Evolutionary conservation across 2,329 filamentous ascomycete species (phyloP), one percentile per base, ranked within the genome.

Genomic region (Aspergillus spinulosporus): DNA sequence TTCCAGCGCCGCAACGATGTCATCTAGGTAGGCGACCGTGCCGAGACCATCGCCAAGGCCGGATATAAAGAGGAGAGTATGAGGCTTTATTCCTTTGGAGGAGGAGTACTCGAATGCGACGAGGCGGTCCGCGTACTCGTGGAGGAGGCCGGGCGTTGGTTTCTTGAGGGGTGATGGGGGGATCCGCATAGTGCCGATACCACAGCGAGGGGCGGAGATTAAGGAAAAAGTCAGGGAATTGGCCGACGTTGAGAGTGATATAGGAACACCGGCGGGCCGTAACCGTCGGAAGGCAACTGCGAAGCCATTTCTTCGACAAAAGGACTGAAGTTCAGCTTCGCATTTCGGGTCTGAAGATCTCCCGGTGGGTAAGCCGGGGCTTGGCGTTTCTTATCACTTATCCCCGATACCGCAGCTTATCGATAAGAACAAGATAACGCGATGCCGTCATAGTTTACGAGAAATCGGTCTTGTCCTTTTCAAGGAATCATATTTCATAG

Each of bases 41-140:
- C 78, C 75, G 48, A 84, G 75, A 21, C 81, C 83, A 67, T 87
- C 84, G 50, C 76, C 78, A 32, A 87, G 75, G 29, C 84, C 84
- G 56, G 80, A 83, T 52, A 86, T 72, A 72, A 83, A 86, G 62
- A 86, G 71, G 46, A 86, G 72, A 14, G 78, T 82, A 69, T 84
- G 67, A 42, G 67, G 68, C 49, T 75, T 76, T 34, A 32, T 11
- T 1, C 11, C 7, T 12, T 28, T 7, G 8, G 42, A 26, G 5
- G 42, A 14, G 4, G 50, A 29, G n/a, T 52, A 46, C 34, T 52
- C 50, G 14, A 52, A 52, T n/a, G 50, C 50, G 34, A 52, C 43
- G 3, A 52, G 43, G 7, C 50, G 50, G 1, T 52, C 50, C 1
- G 50, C 42, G 26, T 52, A 52, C 31, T 52, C 32, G 34, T 52